Conservation (phyloP, 2,329 filamentous ascomycete genomes). For the Aspergillus fijiensis region DNA sequence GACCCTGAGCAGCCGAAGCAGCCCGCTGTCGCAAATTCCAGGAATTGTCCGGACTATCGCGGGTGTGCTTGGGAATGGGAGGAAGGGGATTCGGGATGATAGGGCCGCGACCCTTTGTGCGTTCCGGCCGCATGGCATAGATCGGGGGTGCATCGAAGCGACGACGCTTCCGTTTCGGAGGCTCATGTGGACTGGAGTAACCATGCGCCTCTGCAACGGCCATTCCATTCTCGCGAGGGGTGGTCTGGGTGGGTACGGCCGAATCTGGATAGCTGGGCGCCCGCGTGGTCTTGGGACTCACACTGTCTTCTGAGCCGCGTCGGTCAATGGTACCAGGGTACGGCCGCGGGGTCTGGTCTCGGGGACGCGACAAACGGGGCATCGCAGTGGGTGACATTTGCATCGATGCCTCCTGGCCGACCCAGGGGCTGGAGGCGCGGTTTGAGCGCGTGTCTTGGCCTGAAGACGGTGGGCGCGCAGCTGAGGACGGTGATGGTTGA, state of each 20-base stretch:
- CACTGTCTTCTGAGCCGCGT: conserved; percentile 68
- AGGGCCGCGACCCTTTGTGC: conserved; percentile 43
- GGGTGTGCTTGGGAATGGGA: conserved; percentile 34
- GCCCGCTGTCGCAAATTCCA: conserved; percentile 26
- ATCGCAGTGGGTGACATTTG: conserved; percentile 34
- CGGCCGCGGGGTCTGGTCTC: conserved; percentile 29
- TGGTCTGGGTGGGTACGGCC: conserved; percentile 22
- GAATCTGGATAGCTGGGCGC: conserved; percentile 27
- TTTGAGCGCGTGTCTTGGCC: conserved; percentile 36
- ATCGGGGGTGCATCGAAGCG: conserved; percentile 56
- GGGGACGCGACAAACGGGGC: conserved; percentile 35
- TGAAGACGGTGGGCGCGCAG: conserved; percentile 38
- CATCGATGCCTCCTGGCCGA: conserved; percentile 29
- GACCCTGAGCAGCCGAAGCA: conserved; percentile 17
- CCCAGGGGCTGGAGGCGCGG: conserved; percentile 34
- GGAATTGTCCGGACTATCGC: conserved; percentile 23
- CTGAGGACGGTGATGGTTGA: conserved; percentile 39
- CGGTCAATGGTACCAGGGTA: conserved; percentile 60
- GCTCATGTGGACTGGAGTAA: conserved; percentile 29
- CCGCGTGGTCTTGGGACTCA: conserved; percentile 70
- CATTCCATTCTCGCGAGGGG: conserved; percentile 30
- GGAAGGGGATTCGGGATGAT: conserved; percentile 40
- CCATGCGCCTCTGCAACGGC: conserved; percentile 16
- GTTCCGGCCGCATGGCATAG: conserved; percentile 48
- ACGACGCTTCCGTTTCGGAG: conserved; percentile 50